Evolutionary conservation across 1,284 basidiomycete species (phyloP), one percentile per base, ranked within the genome.

Genomic region (Mycena sp.): DNA sequence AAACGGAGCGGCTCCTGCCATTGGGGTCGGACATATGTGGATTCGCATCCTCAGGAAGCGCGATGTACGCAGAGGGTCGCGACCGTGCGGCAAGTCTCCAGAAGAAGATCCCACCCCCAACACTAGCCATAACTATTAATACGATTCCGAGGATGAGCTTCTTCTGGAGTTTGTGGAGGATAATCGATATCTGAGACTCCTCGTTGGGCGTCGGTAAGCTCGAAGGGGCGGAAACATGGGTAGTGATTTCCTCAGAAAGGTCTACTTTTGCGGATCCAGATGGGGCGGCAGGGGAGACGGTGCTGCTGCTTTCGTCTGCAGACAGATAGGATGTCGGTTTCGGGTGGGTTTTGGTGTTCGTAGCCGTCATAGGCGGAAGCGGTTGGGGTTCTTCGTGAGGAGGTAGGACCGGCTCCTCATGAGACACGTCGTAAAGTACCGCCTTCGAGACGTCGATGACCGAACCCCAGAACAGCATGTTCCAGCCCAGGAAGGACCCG

Each of bases 401-500:
- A 48, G 87, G 90, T 23, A 92, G 81, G 14, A 87, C 52, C 10
- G 63, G 63, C 7, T 62, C 52, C 17, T 57, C 59, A 6, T 82
- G 68, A 19, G 86, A 83, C 6, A 92, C 79, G 23, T 86, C 82
- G 67, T 90, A 99, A 54, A 83, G 83, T 68, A 83, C 84, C 10
- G 91, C 89, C 60, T 88, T 84, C 9, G 83, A 73, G 0, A 94
- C 77, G 74, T 99, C 94, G 51, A 91, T 85, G n/a, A 87, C 83
- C 17, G 92, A 91, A 26, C 97, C 97, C 94, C 95, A 99, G 25
- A 99, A 85, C 64, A 91, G 90, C 81, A 99, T 90, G 54, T 88
- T 87, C 97, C 97, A 99, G 17, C 92, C 92, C 44, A 94, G 82
- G 80, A 99, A 95, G 10, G 84, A 85, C 46, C 98, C 97, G 38